These are phyloP conservation scores for Trypanosoma avium DNA, from an alignment of 208 protist genomes.

Conservation along the genomic window DNA sequence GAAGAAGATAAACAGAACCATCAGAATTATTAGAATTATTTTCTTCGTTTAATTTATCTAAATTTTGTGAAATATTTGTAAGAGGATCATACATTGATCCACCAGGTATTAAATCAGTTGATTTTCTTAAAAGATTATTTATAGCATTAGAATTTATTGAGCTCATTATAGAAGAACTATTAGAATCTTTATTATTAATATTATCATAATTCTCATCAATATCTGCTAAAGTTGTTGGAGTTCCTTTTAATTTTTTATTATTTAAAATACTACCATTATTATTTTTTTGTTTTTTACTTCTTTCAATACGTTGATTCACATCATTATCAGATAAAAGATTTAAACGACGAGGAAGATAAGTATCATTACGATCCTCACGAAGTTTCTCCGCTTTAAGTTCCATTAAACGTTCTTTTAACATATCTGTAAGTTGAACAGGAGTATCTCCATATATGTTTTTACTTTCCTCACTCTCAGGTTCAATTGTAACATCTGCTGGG, in stretches of 20 bases:
- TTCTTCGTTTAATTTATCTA: not conserved
- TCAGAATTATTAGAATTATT: not conserved
- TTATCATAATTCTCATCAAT: slow-evolving; percentile 22
- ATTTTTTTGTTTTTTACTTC: slow-evolving; percentile 1
- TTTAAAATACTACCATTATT: not conserved
- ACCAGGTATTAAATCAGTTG: slow-evolving; percentile 25
- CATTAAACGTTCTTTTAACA: slow-evolving; percentile 86
- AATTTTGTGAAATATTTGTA: not conserved
- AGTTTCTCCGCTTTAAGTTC: slow-evolving; percentile 82
- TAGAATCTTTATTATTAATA: not conserved
- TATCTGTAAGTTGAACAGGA: slow-evolving; percentile 84
- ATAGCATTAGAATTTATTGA: slow-evolving; percentile 3
- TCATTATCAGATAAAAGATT: slow-evolving; percentile 37
- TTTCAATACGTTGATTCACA: slow-evolving; percentile 18
- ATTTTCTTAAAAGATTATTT: slow-evolving; percentile 10
- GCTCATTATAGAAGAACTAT: not conserved
- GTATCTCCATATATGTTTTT: slow-evolving; percentile 69
- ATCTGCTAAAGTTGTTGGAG: slow-evolving; percentile 43
- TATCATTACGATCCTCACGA: slow-evolving; percentile 74
- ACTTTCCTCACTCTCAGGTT: slow-evolving; percentile 31
- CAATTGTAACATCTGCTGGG: slow-evolving; percentile 75
- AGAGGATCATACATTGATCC: slow-evolving; percentile 21
- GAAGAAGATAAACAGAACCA: slow-evolving; percentile 65
- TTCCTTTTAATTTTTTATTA: not conserved
- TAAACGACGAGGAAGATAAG: slow-evolving; percentile 66